phyloP scores from a whole-genome alignment of 2,329 filamentous ascomycete genomes.

The Epichloe aotearoae region DNA sequence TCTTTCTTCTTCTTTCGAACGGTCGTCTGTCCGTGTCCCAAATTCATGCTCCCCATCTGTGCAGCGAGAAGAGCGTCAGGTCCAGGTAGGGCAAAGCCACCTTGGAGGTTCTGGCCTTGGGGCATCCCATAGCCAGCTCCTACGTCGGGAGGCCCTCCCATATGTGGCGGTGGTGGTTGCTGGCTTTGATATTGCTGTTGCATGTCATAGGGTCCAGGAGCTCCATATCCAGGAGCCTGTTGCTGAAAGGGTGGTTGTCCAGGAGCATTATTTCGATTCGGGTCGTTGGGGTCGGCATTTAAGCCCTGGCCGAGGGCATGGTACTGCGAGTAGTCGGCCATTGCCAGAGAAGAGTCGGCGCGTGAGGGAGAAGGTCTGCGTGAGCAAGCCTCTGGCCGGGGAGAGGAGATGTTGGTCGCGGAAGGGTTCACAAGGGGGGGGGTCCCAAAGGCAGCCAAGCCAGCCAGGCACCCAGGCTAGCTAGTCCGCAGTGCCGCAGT shows the following conservation, averaged over 20 bases:
- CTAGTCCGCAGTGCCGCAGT: not conserved
- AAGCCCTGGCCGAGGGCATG: conserved; percentile 44
- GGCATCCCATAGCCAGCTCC: conserved; percentile 20
- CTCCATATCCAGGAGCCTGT: conserved; percentile 15
- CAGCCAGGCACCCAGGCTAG: not conserved
- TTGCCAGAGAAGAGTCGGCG: conserved; percentile 20
- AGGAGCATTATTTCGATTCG: conserved; percentile 32
- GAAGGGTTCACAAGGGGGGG: conserved; percentile 1
- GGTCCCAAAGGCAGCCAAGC: not conserved
- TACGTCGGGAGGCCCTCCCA: not conserved
- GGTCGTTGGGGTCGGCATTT: conserved; percentile 40
- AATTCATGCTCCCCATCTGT: conserved; percentile 67
- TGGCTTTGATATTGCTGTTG: conserved; percentile 6
- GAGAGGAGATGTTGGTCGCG: conserved; percentile 1
- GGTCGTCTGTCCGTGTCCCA: conserved; percentile 40
- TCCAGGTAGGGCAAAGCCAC: conserved; percentile 17
- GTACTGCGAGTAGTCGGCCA: conserved; percentile 44
- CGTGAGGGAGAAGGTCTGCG: not conserved
- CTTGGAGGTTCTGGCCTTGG: conserved; percentile 17
- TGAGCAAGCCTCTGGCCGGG: conserved; percentile 3
- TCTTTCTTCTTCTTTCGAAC: conserved; percentile 80
- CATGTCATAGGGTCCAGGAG: conserved; percentile 8
- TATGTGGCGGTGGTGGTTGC: not conserved
- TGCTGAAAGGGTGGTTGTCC: conserved; percentile 45
- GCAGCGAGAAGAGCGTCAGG: conserved; percentile 43